These are phyloP conservation scores for Fabrea salina DNA, from an alignment of 169 alveolate genomes.

Conservation along the genomic window DNA sequence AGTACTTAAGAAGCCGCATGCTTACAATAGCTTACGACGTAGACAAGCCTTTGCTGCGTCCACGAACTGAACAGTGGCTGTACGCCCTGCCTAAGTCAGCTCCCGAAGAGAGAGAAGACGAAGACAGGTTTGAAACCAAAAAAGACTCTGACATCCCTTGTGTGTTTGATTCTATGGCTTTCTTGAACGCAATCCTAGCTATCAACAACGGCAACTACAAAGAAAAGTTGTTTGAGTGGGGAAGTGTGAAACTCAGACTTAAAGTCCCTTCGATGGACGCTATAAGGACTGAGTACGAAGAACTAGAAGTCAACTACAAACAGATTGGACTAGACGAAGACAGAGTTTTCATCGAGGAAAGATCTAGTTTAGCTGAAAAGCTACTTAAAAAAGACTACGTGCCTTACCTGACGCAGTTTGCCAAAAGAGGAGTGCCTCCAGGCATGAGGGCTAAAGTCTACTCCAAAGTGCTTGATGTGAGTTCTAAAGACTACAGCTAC, in stretches of 20 bases:
- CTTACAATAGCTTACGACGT: background rate
- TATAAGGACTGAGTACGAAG: conserved; percentile 45
- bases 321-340: conserved; percentile 66
- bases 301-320: conserved; percentile 48
- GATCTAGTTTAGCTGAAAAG: conserved; percentile 55
- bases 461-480: conserved; percentile 41
- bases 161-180: conserved; percentile 40
- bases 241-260: conserved; percentile 42
- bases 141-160: conserved; percentile 27
- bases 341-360: conserved; percentile 53
- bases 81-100: background rate
- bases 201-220: conserved; percentile 47
- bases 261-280: conserved; percentile 49
- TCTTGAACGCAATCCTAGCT: conserved; percentile 45
- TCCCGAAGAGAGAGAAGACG: background rate
- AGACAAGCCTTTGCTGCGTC: conserved; percentile 6
- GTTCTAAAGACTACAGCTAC: conserved; percentile 43
- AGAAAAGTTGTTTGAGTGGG: conserved; percentile 51
- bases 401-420: conserved; percentile 50
- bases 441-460: conserved; percentile 42
- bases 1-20: background rate
- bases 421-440: conserved; percentile 62
- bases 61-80: background rate
- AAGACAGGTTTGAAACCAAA: background rate
- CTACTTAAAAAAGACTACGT: conserved; percentile 40